These are phyloP conservation scores for Fraxinus anomala DNA, from an alignment of 257 asterid species.

Conservation along the genomic window DNA sequence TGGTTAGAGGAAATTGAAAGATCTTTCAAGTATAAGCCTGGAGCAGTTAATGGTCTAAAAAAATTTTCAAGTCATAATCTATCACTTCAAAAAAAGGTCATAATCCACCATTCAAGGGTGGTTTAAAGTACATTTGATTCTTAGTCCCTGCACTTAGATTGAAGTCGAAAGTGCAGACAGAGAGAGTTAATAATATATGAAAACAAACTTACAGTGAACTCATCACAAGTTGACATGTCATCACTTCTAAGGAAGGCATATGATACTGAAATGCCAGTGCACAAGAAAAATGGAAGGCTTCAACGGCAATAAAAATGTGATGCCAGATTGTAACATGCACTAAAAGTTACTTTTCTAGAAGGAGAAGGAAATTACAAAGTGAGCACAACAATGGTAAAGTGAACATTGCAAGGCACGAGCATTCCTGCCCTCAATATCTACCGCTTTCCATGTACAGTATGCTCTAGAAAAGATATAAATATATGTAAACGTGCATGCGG, in stretches of 20 bases:
- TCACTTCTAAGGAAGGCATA: slow-evolving; percentile 8
- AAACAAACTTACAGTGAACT: slow-evolving; percentile 2
- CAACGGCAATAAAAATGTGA: too few species aligned
- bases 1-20: not conserved
- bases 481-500: not conserved
- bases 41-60: not conserved
- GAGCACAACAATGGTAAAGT: not conserved
- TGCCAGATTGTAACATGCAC: not conserved
- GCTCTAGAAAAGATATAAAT: not conserved
- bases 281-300: not conserved
- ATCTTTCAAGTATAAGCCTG: not conserved
- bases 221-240: slow-evolving; percentile 9
- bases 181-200: not conserved
- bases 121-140: not conserved
- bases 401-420: not conserved
- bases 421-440: not conserved
- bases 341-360: not conserved
- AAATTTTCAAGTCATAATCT: not conserved
- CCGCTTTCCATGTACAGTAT: not conserved
- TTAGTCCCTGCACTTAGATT: not conserved
- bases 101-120: not conserved
- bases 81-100: too few species aligned
- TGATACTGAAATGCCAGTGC: slow-evolving; percentile 16
- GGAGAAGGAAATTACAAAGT: not conserved
- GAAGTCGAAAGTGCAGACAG: slow-evolving; percentile 12